These are phyloP conservation scores for Clavispora asparagi DNA, from an alignment of 805 yeast species.

Conservation along the genomic window DNA sequence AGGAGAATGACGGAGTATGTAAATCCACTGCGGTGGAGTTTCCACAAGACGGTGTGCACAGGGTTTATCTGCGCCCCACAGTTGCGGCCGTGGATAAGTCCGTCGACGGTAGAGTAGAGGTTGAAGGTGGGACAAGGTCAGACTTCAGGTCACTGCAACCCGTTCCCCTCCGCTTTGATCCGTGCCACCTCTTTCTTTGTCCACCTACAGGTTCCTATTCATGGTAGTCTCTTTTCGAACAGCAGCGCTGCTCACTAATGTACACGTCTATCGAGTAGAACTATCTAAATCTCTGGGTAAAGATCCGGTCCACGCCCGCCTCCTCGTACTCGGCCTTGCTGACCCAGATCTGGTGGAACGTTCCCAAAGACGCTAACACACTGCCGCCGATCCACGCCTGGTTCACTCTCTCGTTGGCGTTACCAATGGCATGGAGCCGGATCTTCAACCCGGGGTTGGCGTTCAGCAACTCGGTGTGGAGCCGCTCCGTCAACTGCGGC, in stretches of 20 bases:
- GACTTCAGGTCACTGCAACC: no score
- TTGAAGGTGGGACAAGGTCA: no score
- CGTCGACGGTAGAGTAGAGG: no score
- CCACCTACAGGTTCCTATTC: no score
- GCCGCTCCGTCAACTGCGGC: slow-evolving; percentile 76
- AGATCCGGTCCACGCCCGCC: slow-evolving; percentile 76
- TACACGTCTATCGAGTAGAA: neutral
- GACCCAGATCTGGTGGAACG: slow-evolving; percentile 95
- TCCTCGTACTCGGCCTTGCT: slow-evolving; percentile 83
- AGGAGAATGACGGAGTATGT: no score
- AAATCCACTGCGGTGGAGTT: no score
- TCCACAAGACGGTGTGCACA: neutral
- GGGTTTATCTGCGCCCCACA: neutral
- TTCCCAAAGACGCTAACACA: slow-evolving; percentile 80
- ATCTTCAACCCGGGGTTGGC: slow-evolving; percentile 82
- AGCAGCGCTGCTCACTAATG: neutral
- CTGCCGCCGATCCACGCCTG: slow-evolving; percentile 93
- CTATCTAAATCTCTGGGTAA: slow-evolving; percentile 76
- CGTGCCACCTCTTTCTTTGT: no score
- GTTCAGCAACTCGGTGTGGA: slow-evolving; percentile 63
- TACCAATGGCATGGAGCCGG: slow-evolving; percentile 78
- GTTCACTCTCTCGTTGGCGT: slow-evolving; percentile 67
- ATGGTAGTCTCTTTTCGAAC: neutral
- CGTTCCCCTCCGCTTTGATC: no score
- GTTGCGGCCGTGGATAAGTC: no score